phyloP scores from a whole-genome alignment of 2,329 filamentous ascomycete genomes.

The Calonectria honghensis region DNA sequence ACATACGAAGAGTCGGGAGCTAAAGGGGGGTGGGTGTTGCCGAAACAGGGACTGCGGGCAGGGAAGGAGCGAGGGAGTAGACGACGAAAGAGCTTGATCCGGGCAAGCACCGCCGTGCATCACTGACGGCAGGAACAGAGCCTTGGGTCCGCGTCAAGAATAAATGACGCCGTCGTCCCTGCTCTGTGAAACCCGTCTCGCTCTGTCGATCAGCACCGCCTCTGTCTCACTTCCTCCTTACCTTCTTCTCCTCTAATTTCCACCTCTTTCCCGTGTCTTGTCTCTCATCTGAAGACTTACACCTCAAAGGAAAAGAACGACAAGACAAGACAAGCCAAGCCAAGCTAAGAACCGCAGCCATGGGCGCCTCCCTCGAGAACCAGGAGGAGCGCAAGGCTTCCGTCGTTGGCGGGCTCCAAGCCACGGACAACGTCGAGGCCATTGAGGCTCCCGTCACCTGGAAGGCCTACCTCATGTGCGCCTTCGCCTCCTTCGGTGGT shows the following conservation, averaged over 20 bases:
- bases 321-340: neutral
- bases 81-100: constrained; percentile 8
- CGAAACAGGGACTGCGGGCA: neutral
- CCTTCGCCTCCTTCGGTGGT: constrained; percentile 82
- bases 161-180: constrained; percentile 40
- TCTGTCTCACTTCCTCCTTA: constrained; percentile 25
- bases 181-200: constrained; percentile 35
- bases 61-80: neutral
- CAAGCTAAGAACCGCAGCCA: constrained; percentile 37
- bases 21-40: constrained; percentile 10
- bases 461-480: constrained; percentile 82
- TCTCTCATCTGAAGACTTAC: constrained; percentile 24
- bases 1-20: constrained; percentile 10
- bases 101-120: constrained; percentile 20
- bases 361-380: constrained; percentile 53
- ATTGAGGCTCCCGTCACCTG: constrained; percentile 82
- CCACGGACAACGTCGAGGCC: constrained; percentile 71
- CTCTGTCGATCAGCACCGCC: constrained; percentile 37
- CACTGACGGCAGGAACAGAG: constrained; percentile 14
- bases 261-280: constrained; percentile 23
- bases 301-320: constrained; percentile 11
- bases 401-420: constrained; percentile 58
- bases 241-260: constrained; percentile 15
- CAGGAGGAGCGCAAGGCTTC: constrained; percentile 51
- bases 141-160: constrained; percentile 31